Base-by-base conservation (phyloP, 169 alveolate species). In the Eimeria falciformis region DNA sequence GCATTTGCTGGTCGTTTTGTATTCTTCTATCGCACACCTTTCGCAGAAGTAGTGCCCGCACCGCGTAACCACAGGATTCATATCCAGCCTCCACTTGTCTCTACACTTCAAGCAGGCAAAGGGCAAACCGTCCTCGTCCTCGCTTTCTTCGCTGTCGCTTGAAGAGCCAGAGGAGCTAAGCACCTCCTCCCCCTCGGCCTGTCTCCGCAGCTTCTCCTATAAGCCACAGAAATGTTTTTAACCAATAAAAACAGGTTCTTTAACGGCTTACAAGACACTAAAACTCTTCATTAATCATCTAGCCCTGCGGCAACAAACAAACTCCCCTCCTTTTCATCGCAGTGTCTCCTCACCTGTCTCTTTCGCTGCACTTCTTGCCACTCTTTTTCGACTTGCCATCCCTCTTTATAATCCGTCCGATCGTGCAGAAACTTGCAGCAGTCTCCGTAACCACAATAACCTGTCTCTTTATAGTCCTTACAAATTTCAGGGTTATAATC, bases 391-490 rank as follows among this genome's bases (percentile, higher is more conserved):
- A 98, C 62, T 92, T 97, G 98, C 99, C 99, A 98, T 40, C 99
- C 99, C 40, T 97, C 91, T 82, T 98, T 98, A 94, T 98, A 99
- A 93, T 99, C 99, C 83, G 99, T 95, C 75, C 99, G 93, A 95
- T 99, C 99, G 95, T 99, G 99, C 62, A 99, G 95, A 93, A 97
- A 99, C 84, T 97, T 96, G 94, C 99, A 99, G 47, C 99, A 96
- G 78, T 99, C 93, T 58, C 99, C 99, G 94, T 97, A 99, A 2
- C 99, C 99, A 91, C 99, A 99, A 94, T 97, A 97, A 9, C 99
- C 99, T 17, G 99, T 98, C 88, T 98, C 99, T 93, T 98, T 98
- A 94, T 96, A 99, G 95, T 98, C 99, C 93, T 99, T 99, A 94
- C 99, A 99, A 40, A 98, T 92, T 79, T 98, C 99, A 9, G 99